Evolutionary conservation across 345 rosid genomes (phyloP).

Genomic region (Gossypium bickii): DNA sequence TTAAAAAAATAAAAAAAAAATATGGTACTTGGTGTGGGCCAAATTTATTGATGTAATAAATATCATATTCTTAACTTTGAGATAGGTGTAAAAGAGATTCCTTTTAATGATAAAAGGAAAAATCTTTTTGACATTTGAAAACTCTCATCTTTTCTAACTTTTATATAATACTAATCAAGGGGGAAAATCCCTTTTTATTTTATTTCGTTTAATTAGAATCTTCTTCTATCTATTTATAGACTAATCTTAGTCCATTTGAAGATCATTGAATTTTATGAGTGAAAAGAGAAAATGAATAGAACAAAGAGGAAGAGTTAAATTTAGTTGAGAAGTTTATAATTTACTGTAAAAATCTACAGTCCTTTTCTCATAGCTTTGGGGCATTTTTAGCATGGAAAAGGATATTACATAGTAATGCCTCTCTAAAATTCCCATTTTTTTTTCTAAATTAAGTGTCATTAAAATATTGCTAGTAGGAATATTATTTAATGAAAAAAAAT

Average conservation of each 20-base stretch:
- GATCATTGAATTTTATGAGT: constrained; percentile 8
- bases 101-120: too few species aligned
- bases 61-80: background rate
- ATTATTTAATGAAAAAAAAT: too few species aligned
- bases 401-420: background rate
- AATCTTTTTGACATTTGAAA: background rate
- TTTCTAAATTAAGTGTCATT: background rate
- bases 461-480: background rate
- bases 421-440: background rate
- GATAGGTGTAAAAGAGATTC: background rate
- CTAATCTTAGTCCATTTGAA: constrained; percentile 4
- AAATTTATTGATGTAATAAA: background rate
- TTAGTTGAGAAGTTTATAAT: constrained; percentile 18
- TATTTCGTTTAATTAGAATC: background rate
- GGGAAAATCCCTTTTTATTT: background rate
- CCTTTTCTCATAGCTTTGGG: constrained; percentile 1
- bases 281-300: constrained; percentile 5
- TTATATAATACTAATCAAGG: background rate
- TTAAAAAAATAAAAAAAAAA: too few species aligned
- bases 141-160: constrained; percentile 8
- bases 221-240: background rate
- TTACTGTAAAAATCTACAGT: constrained; percentile 6
- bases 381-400: constrained; percentile 10
- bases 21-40: background rate
- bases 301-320: constrained; percentile 23